These are phyloP conservation scores for Gracilaria vermiculophylla DNA, from an alignment of 23 red algal species.

Conservation along the genomic window DNA sequence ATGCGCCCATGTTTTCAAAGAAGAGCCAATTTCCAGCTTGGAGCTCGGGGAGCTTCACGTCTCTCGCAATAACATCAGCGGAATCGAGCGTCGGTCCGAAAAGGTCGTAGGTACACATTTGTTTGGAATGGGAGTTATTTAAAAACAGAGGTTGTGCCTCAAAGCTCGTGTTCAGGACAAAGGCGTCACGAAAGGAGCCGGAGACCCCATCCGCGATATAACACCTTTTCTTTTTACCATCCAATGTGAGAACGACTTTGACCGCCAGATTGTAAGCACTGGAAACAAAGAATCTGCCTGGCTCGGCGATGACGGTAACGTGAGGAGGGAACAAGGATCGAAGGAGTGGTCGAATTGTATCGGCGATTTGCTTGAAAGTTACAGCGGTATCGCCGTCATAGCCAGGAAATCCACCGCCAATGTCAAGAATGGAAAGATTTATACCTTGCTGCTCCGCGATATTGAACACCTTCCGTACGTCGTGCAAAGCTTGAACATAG, in stretches of 20 bases:
- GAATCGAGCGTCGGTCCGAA: slow-evolving; percentile 83
- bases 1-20: slow-evolving; percentile 90
- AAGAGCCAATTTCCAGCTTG: slow-evolving; percentile 82
- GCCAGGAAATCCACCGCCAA: slow-evolving; percentile 94
- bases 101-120: slow-evolving; percentile 49
- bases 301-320: slow-evolving; percentile 88
- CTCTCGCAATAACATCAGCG: slow-evolving; percentile 63
- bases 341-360: slow-evolving; percentile 38
- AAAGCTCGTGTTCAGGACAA: slow-evolving; percentile 58
- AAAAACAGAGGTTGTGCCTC: slow-evolving; percentile 5
- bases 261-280: slow-evolving; percentile 63
- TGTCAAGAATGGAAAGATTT: slow-evolving; percentile 73
- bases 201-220: slow-evolving; percentile 84
- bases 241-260: slow-evolving; percentile 44
- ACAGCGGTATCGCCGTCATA: slow-evolving; percentile 79
- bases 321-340: slow-evolving; percentile 48
- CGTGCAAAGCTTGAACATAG: slow-evolving; percentile 65
- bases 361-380: slow-evolving; percentile 70
- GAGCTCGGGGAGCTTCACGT: slow-evolving; percentile 60
- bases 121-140: not conserved
- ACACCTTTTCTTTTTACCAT: slow-evolving; percentile 40
- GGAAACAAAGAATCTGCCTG: slow-evolving; percentile 80
- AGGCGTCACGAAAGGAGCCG: slow-evolving; percentile 85
- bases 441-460: slow-evolving; percentile 37
- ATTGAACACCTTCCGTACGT: slow-evolving; percentile 67